Percentiles rank a stretch among this genome's conserved stretches.
phyloP scores from a whole-genome alignment of 2,329 filamentous ascomycete genomes.

The Alternaria gaisen region DNA sequence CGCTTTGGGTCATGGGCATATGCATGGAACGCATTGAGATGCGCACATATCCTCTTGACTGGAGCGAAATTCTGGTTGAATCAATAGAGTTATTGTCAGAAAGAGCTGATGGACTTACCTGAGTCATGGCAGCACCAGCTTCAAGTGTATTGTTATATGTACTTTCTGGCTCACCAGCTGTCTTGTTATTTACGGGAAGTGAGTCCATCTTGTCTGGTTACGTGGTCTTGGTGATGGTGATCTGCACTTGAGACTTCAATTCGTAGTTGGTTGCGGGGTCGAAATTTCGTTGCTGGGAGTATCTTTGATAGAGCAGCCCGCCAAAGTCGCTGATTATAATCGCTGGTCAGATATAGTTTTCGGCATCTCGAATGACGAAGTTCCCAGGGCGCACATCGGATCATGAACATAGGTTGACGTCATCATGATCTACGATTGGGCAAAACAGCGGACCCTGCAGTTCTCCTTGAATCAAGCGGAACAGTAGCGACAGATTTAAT shows the following conservation, averaged over 20 bases:
- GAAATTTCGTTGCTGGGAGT: not conserved
- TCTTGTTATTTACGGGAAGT: conserved; percentile 52
- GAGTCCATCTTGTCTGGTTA: conserved; percentile 40
- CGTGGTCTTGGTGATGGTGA: not conserved
- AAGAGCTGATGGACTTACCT: conserved; percentile 52
- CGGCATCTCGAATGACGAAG: not conserved
- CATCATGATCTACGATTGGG: conserved; percentile 16
- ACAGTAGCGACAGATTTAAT: not conserved
- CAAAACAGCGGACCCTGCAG: not conserved
- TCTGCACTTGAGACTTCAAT: not conserved
- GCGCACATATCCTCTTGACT: conserved; percentile 75
- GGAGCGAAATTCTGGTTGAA: conserved; percentile 70
- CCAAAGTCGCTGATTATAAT: not conserved
- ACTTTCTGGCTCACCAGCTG: conserved; percentile 61
- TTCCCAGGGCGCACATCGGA: not conserved
- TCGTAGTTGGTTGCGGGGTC: not conserved
- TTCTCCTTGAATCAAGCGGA: not conserved
- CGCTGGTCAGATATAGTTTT: not conserved
- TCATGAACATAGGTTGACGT: conserved; percentile 14
- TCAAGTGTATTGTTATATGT: conserved; percentile 67
- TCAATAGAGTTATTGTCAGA: not conserved
- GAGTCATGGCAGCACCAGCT: conserved; percentile 67
- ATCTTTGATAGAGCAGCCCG: not conserved
- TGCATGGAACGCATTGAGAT: conserved; percentile 86
- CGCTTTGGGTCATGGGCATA: conserved; percentile 77